Percentiles rank a stretch among this genome's conserved stretches.
Evolutionary conservation across 2,329 filamentous ascomycete species (phyloP).

Genomic region (Aspergillus texensis): DNA sequence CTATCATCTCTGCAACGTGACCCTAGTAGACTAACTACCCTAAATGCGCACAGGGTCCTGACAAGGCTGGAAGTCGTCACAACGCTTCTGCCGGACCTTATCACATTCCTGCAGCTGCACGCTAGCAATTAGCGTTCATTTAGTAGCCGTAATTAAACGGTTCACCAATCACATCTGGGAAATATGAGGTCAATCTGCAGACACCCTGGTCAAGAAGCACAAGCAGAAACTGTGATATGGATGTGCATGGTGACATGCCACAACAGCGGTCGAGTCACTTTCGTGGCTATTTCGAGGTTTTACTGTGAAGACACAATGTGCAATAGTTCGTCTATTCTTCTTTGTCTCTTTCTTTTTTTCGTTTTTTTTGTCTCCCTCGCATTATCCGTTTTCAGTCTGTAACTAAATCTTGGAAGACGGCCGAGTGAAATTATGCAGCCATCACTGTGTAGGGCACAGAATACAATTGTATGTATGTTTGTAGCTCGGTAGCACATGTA

Average conservation of each 20-base stretch:
- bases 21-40: background rate
- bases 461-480: background rate
- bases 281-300: background rate
- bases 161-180: slow-evolving; percentile 3
- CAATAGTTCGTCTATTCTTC: background rate
- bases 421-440: background rate
- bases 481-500: background rate
- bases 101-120: slow-evolving; percentile 23
- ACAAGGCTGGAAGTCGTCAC: slow-evolving; percentile 10
- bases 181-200: slow-evolving; percentile 11
- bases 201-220: slow-evolving; percentile 9
- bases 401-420: background rate
- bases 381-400: background rate
- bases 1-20: background rate
- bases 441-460: background rate
- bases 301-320: background rate
- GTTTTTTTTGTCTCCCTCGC: background rate
- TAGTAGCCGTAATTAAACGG: background rate
- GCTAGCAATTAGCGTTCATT: slow-evolving; percentile 11
- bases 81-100: slow-evolving; percentile 14
- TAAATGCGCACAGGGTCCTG: background rate
- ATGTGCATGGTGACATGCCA: background rate
- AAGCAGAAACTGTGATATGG: slow-evolving; percentile 6
- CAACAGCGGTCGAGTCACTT: slow-evolving; percentile 1
- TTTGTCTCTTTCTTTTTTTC: background rate